Evolutionary conservation across 75 land plant species (phyloP).

Genomic region (Selaginella tamariscina): DNA sequence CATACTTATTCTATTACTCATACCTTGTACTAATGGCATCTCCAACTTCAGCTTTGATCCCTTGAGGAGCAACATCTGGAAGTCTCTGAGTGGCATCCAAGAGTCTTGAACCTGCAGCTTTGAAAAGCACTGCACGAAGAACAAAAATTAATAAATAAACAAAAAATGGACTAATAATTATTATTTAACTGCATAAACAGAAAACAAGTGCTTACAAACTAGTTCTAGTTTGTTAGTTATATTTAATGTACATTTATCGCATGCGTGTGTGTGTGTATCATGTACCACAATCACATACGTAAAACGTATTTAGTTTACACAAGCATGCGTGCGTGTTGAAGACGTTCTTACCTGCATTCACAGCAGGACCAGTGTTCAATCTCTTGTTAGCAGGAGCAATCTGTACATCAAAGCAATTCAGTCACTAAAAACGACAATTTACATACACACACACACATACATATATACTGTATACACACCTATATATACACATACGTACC

Average conservation of each 20-base stretch:
- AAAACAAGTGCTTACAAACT: too few relatives aligned
- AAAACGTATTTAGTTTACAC: too few relatives aligned
- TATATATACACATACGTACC: slow-evolving; percentile 17
- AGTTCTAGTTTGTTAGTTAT: too few relatives aligned
- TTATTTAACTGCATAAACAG: too few relatives aligned
- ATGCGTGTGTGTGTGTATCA: too few relatives aligned
- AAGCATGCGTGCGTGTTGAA: not conserved
- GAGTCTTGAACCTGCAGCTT: not conserved
- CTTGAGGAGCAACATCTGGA: slow-evolving; percentile 1
- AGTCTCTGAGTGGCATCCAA: not conserved
- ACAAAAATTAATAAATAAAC: not conserved
- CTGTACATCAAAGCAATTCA: not conserved
- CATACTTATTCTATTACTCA: too few relatives aligned
- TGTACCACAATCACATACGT: too few relatives aligned
- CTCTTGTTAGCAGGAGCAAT: not conserved
- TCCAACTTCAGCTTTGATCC: not conserved
- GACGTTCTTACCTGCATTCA: not conserved
- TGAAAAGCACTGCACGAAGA: not conserved
- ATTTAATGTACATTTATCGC: too few relatives aligned
- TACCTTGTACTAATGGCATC: not conserved
- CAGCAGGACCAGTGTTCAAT: not conserved
- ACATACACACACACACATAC: too few relatives aligned
- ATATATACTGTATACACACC: too few relatives aligned
- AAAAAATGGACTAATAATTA: too few relatives aligned
- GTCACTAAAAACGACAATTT: too few relatives aligned